phyloP scores from a whole-genome alignment of 805 yeast species.

The Candida ponderosae region DNA sequence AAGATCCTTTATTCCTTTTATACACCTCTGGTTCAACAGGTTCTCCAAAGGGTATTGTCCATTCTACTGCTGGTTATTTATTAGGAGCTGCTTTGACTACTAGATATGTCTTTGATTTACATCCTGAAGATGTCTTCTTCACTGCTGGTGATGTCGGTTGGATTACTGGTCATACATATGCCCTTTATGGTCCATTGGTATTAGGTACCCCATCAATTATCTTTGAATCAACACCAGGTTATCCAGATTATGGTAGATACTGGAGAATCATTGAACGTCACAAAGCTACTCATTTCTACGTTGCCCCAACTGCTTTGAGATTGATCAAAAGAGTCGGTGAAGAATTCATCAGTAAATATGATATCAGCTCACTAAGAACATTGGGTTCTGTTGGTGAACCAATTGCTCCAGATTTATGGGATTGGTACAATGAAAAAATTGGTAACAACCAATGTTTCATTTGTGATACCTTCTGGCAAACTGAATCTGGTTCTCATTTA shows the following conservation, averaged over 20 bases:
- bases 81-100: slow-evolving; percentile 69
- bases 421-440: slow-evolving; percentile 69
- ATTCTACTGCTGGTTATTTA: slow-evolving; percentile 73
- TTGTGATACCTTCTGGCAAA: slow-evolving; percentile 85
- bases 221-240: slow-evolving; percentile 84
- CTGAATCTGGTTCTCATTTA: slow-evolving; percentile 78
- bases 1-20: slow-evolving; percentile 72
- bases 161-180: slow-evolving; percentile 87
- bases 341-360: slow-evolving; percentile 49
- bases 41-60: slow-evolving; percentile 82
- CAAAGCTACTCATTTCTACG: slow-evolving; percentile 71
- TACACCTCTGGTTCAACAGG: slow-evolving; percentile 89
- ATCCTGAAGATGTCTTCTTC: slow-evolving; percentile 65
- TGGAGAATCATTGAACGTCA: slow-evolving; percentile 71
- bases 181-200: slow-evolving; percentile 70
- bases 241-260: slow-evolving; percentile 72
- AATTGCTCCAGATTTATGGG: slow-evolving; percentile 81
- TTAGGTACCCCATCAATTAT: slow-evolving; percentile 75
- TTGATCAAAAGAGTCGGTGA: slow-evolving; percentile 71
- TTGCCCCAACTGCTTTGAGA: slow-evolving; percentile 80
- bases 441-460: slow-evolving; percentile 67
- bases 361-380: slow-evolving; percentile 56
- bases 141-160: slow-evolving; percentile 91
- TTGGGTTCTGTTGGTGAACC: slow-evolving; percentile 86
- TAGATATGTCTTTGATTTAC: slow-evolving; percentile 70